Conservation (phyloP, 2,329 filamentous ascomycete species). For the Aspergillus costaricaensis region DNA sequence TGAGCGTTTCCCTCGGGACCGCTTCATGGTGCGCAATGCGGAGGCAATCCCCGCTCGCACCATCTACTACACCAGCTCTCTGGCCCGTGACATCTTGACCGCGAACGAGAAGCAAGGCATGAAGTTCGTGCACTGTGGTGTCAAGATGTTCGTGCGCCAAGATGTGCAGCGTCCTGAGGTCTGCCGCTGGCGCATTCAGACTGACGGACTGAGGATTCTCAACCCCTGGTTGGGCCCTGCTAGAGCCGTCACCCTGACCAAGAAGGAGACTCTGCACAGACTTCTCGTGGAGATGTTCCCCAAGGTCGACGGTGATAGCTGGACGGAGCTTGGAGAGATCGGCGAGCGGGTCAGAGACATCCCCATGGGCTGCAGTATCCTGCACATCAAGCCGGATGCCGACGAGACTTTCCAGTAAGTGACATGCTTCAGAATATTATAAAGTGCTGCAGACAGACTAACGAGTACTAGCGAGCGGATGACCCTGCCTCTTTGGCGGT, state of each 20-base stretch:
- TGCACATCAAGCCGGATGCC: constrained; percentile 73
- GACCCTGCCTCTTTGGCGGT: constrained; percentile 92
- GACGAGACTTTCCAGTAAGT: constrained; percentile 56
- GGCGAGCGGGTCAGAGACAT: constrained; percentile 78
- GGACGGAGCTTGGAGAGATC: constrained; percentile 80
- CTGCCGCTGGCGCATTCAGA: constrained; percentile 93
- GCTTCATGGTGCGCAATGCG: constrained; percentile 95
- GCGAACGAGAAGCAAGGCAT: constrained; percentile 88
- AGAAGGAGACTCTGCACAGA: constrained; percentile 76
- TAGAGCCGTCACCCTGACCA: constrained; percentile 72
- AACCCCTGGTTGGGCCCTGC: constrained; percentile 84
- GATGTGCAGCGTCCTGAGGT: constrained; percentile 83
- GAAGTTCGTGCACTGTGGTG: constrained; percentile 94
- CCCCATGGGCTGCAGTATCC: constrained; percentile 86
- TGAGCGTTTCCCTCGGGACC: constrained; percentile 78
- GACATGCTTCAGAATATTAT: neutral
- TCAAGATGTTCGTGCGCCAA: constrained; percentile 99
- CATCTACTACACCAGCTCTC: constrained; percentile 89
- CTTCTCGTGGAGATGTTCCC: constrained; percentile 97
- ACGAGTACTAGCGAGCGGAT: constrained; percentile 65
- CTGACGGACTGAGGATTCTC: constrained; percentile 86
- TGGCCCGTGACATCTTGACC: constrained; percentile 80
- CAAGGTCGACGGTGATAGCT: constrained; percentile 73
- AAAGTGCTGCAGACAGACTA: constrained; percentile 15
- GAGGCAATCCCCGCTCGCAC: constrained; percentile 85